phyloP scores from a whole-genome alignment of 1,139 yeast genomes.

The Nakaseomyces sp. region DNA sequence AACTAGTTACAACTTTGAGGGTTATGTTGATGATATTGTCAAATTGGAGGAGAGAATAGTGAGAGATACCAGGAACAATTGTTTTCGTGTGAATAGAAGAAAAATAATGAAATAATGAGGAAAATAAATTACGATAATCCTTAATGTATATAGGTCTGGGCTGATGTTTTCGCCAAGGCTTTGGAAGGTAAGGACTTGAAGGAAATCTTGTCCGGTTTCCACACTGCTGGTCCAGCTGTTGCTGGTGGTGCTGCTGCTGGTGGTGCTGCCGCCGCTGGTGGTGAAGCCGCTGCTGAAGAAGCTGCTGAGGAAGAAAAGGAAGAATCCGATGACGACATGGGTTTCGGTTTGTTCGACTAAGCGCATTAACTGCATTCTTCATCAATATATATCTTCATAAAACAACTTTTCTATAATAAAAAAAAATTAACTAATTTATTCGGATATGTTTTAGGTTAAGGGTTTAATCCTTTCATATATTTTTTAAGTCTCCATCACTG shows the following conservation, averaged over 20 bases:
- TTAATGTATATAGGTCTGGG: slow-evolving; percentile 56
- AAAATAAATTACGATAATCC: not conserved
- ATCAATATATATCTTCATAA: not conserved
- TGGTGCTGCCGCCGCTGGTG: slow-evolving; percentile 53
- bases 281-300: slow-evolving; percentile 54
- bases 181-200: slow-evolving; percentile 94
- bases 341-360: slow-evolving; percentile 63
- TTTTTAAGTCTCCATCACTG: too few relatives aligned
- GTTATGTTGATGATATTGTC: too few relatives aligned
- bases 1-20: too few relatives aligned
- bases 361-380: slow-evolving; percentile 13
- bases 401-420: not conserved
- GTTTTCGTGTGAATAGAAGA: not conserved
- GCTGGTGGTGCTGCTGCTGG: slow-evolving; percentile 49
- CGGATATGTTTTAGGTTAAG: not conserved
- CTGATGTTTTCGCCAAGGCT: slow-evolving; percentile 92
- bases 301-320: slow-evolving; percentile 40
- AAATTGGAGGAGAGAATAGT: too few relatives aligned
- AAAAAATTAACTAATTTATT: not conserved
- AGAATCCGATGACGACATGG: slow-evolving; percentile 82
- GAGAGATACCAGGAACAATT: too few relatives aligned
- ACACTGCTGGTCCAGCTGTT: slow-evolving; percentile 59
- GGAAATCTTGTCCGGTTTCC: slow-evolving; percentile 77
- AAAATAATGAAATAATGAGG: not conserved
- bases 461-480: too few relatives aligned